Base-by-base conservation (phyloP, 1,139 yeast genomes). In the Lodderomyces theae region DNA sequence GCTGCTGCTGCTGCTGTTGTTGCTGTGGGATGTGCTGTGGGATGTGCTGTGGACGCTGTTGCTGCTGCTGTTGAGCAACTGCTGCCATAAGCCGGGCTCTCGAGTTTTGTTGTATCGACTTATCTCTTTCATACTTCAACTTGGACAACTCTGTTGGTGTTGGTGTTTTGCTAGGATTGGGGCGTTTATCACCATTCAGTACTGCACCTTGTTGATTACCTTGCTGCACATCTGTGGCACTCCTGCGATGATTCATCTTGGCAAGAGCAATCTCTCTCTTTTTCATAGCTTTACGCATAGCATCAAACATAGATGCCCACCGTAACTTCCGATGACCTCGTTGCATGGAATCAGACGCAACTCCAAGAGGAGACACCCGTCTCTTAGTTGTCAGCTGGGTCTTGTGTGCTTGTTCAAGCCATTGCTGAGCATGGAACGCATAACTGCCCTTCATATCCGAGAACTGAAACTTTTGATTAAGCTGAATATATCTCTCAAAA, bases 261-360 rank as follows among this genome's bases (percentile, higher is more conserved):
- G 74, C 66, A 3, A 58, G 51, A 2, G 66, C 65, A 29, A 61
- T 61, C 59, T 92, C 98, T 37, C 97, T 74, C 58, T 88, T 90
- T 50, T 87, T 80, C 84, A 90, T 88, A 48, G 85, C 74, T 62
- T 89, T 90, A 44, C 97, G 73, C 68, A 92, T 84, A 1, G 96
- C 97, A 58, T 94, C 98, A 69, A 92, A 87, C 88, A 92, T 85
- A 38, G 96, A 86, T 0, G 96, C 96, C 97, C 60, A 94, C 45
- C 97, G 74, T 44, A 92, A 69, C 41, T 95, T 72, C 45, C 87
- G 69, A 56, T 92, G 96, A 15, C 97, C 98, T 51, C 97, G 71
- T 62, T 90, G 97, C 38, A 89, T 84, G 0, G 95, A 86, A 52
- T 92, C 97, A 26, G 80, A 77, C 0, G 95, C 94, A 12, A 90